phyloP scores from a whole-genome alignment of 2,329 filamentous ascomycete species.

The Clarireedia hainanense region DNA sequence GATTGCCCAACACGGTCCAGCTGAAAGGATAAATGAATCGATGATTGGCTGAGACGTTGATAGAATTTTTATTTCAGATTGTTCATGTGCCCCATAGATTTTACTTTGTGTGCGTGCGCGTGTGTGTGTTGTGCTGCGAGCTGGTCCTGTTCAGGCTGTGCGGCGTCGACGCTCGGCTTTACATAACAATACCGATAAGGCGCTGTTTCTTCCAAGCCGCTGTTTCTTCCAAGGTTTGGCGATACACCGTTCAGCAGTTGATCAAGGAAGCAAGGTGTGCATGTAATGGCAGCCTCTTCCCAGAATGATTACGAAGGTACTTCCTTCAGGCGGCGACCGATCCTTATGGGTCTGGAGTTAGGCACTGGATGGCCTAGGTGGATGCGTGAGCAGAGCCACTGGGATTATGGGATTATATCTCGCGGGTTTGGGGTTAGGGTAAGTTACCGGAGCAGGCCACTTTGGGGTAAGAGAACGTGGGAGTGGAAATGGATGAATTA shows the following conservation, averaged over 20 bases:
- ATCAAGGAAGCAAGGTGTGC: neutral
- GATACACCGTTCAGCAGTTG: neutral
- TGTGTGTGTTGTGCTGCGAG: neutral
- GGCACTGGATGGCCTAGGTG: neutral
- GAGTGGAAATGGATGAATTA: neutral
- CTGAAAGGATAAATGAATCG: neutral
- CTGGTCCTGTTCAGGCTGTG: neutral
- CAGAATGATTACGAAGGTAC: neutral
- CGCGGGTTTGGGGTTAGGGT: neutral
- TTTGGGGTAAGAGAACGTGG: neutral
- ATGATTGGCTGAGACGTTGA: neutral
- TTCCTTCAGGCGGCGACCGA: conserved; percentile 6
- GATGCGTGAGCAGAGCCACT: neutral
- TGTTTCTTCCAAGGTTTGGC: neutral
- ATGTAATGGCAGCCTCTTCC: neutral
- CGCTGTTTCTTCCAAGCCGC: neutral
- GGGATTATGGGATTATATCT: neutral
- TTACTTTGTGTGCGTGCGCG: neutral
- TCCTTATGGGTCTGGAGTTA: conserved; percentile 2
- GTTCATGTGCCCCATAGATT: neutral
- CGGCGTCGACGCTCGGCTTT: neutral
- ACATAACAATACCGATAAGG: conserved; percentile 9
- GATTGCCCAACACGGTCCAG: neutral
- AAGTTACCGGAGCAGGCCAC: neutral
- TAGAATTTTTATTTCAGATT: neutral